Percentiles rank a stretch among this genome's conserved stretches.
Conservation (phyloP, 2,329 filamentous ascomycete species). For the Trichophyton schoenleinii region DNA sequence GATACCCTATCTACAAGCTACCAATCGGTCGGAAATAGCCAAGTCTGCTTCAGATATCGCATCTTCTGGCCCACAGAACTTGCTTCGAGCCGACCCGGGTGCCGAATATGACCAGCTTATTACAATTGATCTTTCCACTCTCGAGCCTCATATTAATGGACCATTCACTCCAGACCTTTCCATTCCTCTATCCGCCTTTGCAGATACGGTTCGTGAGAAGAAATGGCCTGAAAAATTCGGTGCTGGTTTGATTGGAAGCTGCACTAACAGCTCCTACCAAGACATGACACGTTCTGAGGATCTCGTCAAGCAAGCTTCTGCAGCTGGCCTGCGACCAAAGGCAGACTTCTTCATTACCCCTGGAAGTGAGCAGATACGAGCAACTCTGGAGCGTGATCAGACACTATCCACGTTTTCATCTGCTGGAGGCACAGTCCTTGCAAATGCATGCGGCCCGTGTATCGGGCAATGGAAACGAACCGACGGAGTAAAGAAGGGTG, state of each 20-base stretch:
- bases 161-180: slow-evolving; percentile 94
- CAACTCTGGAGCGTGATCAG: slow-evolving; percentile 78
- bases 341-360: slow-evolving; percentile 93
- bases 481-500: slow-evolving; percentile 71
- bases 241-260: slow-evolving; percentile 89
- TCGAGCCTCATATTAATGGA: slow-evolving; percentile 94
- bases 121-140: slow-evolving; percentile 73
- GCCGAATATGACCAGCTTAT: slow-evolving; percentile 86
- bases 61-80: slow-evolving; percentile 46
- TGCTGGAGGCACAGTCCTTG: slow-evolving; percentile 78
- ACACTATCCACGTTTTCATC: slow-evolving; percentile 75
- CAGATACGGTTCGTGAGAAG: slow-evolving; percentile 68
- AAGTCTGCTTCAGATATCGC: slow-evolving; percentile 52
- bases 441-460: slow-evolving; percentile 89
- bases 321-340: slow-evolving; percentile 79
- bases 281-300: slow-evolving; percentile 95
- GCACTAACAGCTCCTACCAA: slow-evolving; percentile 97
- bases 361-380: slow-evolving; percentile 90
- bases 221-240: slow-evolving; percentile 85
- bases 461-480: slow-evolving; percentile 93
- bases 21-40: slow-evolving; percentile 61
- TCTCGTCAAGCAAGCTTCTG: slow-evolving; percentile 78
- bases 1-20: slow-evolving; percentile 73
- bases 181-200: slow-evolving; percentile 82
- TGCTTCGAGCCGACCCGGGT: slow-evolving; percentile 63